Base-by-base conservation (phyloP, 23 red algal species). In the Gracilariopsis chorda region DNA sequence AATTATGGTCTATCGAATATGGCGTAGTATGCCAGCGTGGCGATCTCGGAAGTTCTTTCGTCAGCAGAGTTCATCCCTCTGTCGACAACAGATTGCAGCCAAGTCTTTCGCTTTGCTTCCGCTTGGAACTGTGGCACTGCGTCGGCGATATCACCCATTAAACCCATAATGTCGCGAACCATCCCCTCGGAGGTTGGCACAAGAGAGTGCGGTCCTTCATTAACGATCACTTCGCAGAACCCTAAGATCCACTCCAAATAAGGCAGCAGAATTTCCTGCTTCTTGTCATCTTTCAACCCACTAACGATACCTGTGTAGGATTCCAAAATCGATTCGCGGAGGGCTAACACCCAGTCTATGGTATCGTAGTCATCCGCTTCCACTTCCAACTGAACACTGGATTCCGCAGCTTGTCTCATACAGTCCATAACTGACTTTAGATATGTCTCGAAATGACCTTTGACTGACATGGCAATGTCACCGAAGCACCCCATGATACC, bases 321-420 rank as follows among this genome's bases (percentile, higher is more conserved):
- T 53, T 99, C 93, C 44, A 99, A 93, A 83, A 95, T 94, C 34
- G 83, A 79, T 72, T 96, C 88, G 27, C 97, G 88, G 80, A 99
- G 76, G 33, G 64, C 77, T 49, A 94, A 43, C 32, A 99, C 42
- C 97, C 97, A 99, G 30, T 99, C 97, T 57, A 84, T 80, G 14
- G 82, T 93, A 51, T 99, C 93, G 57, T 85, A 94, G 44, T 99
- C 97, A 56, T 99, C 97, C 1, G 83, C 58, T 3, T 67, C 16
- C 21, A 96, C 77, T 21, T 95, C 55, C 16, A 92, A 16, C 14
- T 81, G 61, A 76, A 99, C 65, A 28, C 93, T 94, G 9, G 78
- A 87, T 51, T 84, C 68, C 21, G 97, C 97, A 27, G 97, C 93
- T 34, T 96, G 83, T 68, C 83, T 88, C 86, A 99, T 78, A 28